A percentile compares a stretch with the other conserved stretches of the same genome.
phyloP scores from a whole-genome alignment of 2,329 filamentous ascomycete genomes.

The Pseudogymnoascus sp. region DNA sequence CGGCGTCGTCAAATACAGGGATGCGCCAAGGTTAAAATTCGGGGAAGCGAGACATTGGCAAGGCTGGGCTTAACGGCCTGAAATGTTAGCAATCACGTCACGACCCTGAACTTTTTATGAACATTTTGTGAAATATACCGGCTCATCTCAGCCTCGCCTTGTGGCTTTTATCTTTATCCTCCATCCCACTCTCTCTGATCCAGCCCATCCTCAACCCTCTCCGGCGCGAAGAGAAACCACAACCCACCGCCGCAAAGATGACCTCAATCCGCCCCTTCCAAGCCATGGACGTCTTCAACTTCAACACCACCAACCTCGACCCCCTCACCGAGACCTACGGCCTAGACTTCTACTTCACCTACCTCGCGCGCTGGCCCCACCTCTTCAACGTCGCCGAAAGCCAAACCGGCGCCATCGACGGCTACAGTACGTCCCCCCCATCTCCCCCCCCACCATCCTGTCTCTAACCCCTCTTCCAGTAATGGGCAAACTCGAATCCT shows the following conservation, averaged over 20 bases:
- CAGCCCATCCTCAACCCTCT: not conserved
- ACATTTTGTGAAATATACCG: not conserved
- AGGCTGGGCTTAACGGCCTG: not conserved
- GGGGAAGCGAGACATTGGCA: slow-evolving; percentile 21
- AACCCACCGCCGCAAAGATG: slow-evolving; percentile 40
- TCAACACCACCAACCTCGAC: slow-evolving; percentile 93
- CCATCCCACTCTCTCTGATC: not conserved
- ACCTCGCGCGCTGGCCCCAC: slow-evolving; percentile 90
- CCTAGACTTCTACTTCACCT: slow-evolving; percentile 89
- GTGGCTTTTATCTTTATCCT: not conserved
- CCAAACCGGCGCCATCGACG: slow-evolving; percentile 77
- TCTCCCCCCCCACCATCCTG: slow-evolving; percentile 3
- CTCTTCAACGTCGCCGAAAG: slow-evolving; percentile 91
- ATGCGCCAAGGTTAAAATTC: slow-evolving; percentile 38
- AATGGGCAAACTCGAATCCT: slow-evolving; percentile 93
- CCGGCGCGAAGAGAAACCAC: not conserved
- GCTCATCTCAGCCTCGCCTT: not conserved
- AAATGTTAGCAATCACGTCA: not conserved
- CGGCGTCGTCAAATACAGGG: slow-evolving; percentile 28
- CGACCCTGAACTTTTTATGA: not conserved
- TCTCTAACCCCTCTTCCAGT: slow-evolving; percentile 43
- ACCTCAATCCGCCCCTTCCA: slow-evolving; percentile 79
- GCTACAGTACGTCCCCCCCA: slow-evolving; percentile 62
- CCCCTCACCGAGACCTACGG: slow-evolving; percentile 97
- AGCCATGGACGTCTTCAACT: slow-evolving; percentile 73